A percentile compares a stretch with the other conserved stretches of the same genome.
These are phyloP conservation scores for Camelina neglecta DNA, from an alignment of 345 rosid genomes.

Conservation along the genomic window DNA sequence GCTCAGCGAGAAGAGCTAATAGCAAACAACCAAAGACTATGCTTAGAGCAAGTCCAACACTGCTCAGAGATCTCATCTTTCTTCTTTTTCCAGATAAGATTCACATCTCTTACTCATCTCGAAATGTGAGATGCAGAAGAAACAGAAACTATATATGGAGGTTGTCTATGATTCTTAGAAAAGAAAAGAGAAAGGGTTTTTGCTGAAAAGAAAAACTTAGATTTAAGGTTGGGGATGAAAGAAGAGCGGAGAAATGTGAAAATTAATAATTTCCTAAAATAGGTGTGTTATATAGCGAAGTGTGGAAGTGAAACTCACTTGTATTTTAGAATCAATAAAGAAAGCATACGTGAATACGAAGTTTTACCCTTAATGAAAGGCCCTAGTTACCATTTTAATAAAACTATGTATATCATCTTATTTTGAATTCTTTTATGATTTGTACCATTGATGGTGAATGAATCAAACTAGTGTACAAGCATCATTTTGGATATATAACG, in stretches of 20 bases:
- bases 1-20: conserved; percentile 82
- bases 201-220: conserved; percentile 11
- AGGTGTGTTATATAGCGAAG: conserved; percentile 19
- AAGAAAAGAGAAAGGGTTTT: background rate
- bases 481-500: background rate
- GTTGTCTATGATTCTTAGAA: conserved; percentile 8
- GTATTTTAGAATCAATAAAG: background rate
- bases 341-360: conserved; percentile 15
- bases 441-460: background rate
- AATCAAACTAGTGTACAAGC: background rate
- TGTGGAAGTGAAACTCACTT: conserved; percentile 34
- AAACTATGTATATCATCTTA: too few relatives aligned
- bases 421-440: background rate
- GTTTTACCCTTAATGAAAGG: conserved; percentile 30
- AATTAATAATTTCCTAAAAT: conserved; percentile 8
- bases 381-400: background rate
- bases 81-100: conserved; percentile 29
- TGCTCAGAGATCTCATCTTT: conserved; percentile 87
- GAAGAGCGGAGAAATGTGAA: background rate
- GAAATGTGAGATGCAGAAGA: conserved; percentile 25
- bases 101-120: conserved; percentile 33
- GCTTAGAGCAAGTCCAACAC: conserved; percentile 92
- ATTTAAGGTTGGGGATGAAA: background rate
- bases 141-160: background rate
- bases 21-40: conserved; percentile 84